Conservation (phyloP, 2,329 filamentous ascomycete species). For the Epichloe sp. region DNA sequence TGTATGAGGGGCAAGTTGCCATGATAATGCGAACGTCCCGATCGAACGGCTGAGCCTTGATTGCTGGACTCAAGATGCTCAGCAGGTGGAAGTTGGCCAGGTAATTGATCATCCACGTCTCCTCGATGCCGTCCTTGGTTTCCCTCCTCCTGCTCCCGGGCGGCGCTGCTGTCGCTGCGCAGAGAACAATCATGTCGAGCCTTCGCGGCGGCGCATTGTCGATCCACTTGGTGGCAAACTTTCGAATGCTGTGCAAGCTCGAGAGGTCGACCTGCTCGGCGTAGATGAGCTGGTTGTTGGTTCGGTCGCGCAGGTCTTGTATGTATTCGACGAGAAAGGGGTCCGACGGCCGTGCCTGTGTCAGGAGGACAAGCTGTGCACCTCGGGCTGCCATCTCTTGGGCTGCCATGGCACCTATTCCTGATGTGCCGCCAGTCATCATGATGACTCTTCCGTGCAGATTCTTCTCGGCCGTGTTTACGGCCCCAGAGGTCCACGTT, state of each 20-base stretch:
- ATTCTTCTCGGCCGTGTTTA: constrained; percentile 61
- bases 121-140: constrained; percentile 71
- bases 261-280: constrained; percentile 87
- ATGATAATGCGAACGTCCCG: constrained; percentile 84
- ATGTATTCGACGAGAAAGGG: constrained; percentile 88
- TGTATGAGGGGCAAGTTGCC: constrained; percentile 78
- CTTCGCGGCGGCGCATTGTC: constrained; percentile 84
- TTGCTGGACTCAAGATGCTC: constrained; percentile 77
- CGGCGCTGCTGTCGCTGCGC: constrained; percentile 65
- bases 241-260: constrained; percentile 78
- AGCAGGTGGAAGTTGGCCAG: constrained; percentile 91
- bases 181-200: constrained; percentile 82
- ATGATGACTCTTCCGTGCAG: constrained; percentile 93
- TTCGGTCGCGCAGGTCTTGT: constrained; percentile 65
- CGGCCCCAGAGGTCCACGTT: constrained; percentile 62
- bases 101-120: constrained; percentile 91
- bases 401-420: constrained; percentile 70
- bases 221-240: constrained; percentile 95
- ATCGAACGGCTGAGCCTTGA: constrained; percentile 84
- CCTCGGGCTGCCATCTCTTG: constrained; percentile 65
- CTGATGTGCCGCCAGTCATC: constrained; percentile 88
- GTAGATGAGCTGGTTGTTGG: constrained; percentile 79
- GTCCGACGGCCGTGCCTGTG: constrained; percentile 67
- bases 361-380: constrained; percentile 83
- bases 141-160: constrained; percentile 43